These are phyloP conservation scores for Akanthomyces muscarius DNA, from an alignment of 2,329 filamentous ascomycete genomes.

Conservation along the genomic window DNA sequence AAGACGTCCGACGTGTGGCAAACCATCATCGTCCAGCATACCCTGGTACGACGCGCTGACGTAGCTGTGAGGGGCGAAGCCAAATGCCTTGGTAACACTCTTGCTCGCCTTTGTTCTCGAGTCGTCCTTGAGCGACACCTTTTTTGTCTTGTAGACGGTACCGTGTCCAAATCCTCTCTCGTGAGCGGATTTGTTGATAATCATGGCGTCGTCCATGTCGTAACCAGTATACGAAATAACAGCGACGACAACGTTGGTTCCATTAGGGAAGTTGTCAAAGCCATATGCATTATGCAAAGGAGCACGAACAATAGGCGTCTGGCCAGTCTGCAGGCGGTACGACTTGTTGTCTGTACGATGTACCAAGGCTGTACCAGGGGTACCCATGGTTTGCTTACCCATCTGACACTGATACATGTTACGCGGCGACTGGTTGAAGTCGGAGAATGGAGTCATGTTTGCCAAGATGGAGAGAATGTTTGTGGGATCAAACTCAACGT, in stretches of 20 bases:
- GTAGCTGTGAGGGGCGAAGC: slow-evolving; percentile 75
- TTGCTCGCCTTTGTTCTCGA: slow-evolving; percentile 62
- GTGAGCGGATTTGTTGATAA: slow-evolving; percentile 94
- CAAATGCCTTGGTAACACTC: slow-evolving; percentile 77
- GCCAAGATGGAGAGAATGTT: slow-evolving; percentile 97
- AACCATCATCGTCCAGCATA: slow-evolving; percentile 79
- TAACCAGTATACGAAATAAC: slow-evolving; percentile 99
- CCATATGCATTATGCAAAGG: slow-evolving; percentile 95
- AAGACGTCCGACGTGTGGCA: slow-evolving; percentile 74
- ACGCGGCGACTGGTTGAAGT: slow-evolving; percentile 96
- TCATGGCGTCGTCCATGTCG: slow-evolving; percentile 99
- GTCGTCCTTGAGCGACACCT: slow-evolving; percentile 80
- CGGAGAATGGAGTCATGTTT: slow-evolving; percentile 98
- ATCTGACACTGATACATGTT: slow-evolving; percentile 99
- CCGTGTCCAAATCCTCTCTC: slow-evolving; percentile 94
- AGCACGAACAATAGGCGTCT: slow-evolving; percentile 88
- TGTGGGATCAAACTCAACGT: slow-evolving; percentile 90
- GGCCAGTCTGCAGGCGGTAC: slow-evolving; percentile 90
- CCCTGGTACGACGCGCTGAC: slow-evolving; percentile 67
- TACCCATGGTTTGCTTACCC: slow-evolving; percentile 99
- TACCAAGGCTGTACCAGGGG: slow-evolving; percentile 76
- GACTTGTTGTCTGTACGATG: slow-evolving; percentile 97
- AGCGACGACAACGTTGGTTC: slow-evolving; percentile 89
- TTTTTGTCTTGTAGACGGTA: slow-evolving; percentile 97
- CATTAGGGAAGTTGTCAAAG: slow-evolving; percentile 97